Percentiles rank a stretch among this genome's conserved stretches.
Evolutionary conservation across 345 rosid genomes (phyloP).

Genomic region (Theobroma cacao): DNA sequence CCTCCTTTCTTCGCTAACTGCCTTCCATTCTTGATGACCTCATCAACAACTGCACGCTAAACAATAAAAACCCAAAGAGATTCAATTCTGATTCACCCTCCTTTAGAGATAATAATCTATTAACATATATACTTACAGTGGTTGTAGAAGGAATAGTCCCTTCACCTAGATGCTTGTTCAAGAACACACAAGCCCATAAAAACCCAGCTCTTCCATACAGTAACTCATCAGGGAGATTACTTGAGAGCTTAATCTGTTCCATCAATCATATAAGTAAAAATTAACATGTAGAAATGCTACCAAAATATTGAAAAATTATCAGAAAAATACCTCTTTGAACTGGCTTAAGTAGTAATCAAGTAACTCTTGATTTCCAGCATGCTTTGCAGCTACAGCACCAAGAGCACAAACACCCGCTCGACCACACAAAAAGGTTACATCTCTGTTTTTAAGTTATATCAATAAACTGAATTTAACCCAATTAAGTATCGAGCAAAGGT

Average conservation of each 20-base stretch:
- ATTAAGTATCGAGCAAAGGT: neutral
- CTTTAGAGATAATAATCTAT: neutral
- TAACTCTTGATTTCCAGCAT: constrained; percentile 37
- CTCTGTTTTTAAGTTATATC: constrained; percentile 26
- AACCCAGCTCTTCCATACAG: constrained; percentile 66
- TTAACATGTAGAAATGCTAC: neutral
- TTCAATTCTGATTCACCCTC: neutral
- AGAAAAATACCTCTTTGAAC: constrained; percentile 39
- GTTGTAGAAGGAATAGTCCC: constrained; percentile 40
- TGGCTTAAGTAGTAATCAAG: constrained; percentile 35
- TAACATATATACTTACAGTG: constrained; percentile 39
- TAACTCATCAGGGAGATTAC: constrained; percentile 48
- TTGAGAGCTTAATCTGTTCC: constrained; percentile 52
- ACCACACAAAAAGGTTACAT: constrained; percentile 61
- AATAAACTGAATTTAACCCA: neutral
- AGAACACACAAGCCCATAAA: constrained; percentile 60
- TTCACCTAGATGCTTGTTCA: constrained; percentile 47
- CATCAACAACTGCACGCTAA: constrained; percentile 46
- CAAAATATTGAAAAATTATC: neutral
- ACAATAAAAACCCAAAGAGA: constrained; percentile 3
- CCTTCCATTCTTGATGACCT: constrained; percentile 52
- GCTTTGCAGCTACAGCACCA: constrained; percentile 64
- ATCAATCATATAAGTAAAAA: neutral
- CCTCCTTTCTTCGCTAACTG: constrained; percentile 31
- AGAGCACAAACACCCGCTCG: constrained; percentile 68